Percentiles rank a stretch among this genome's conserved stretches.
phyloP scores from a whole-genome alignment of 116 monocot species.

The Cymodocea nodosa region DNA sequence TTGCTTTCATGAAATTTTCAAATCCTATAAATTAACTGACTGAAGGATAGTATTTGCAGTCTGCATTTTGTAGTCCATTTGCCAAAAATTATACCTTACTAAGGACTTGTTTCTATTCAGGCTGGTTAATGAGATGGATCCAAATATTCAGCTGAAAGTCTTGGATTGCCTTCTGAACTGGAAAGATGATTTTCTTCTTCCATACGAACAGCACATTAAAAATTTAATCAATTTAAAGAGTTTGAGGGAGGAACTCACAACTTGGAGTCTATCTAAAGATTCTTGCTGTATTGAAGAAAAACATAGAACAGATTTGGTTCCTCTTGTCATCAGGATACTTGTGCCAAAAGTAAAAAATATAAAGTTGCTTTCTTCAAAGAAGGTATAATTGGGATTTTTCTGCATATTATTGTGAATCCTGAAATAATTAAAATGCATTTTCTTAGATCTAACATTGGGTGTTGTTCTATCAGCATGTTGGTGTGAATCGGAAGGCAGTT shows the following conservation, averaged over 20 bases:
- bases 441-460: background rate
- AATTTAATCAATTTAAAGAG: conserved; percentile 44
- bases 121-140: conserved; percentile 72
- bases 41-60: too few relatives aligned
- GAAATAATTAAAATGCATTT: background rate
- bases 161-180: conserved; percentile 83
- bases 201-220: conserved; percentile 61
- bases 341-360: conserved; percentile 78
- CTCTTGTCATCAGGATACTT: conserved; percentile 58
- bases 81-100: too few relatives aligned
- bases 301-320: conserved; percentile 58
- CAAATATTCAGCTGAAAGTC: conserved; percentile 67
- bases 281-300: conserved; percentile 42
- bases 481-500: conserved; percentile 58
- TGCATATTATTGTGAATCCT: background rate
- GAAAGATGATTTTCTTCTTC: conserved; percentile 74
- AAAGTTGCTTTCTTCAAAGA: conserved; percentile 53
- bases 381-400: conserved; percentile 27
- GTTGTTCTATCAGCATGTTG: conserved; percentile 47
- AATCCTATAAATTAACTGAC: background rate
- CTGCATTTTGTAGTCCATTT: background rate
- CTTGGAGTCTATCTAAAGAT: conserved; percentile 73
- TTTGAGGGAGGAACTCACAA: conserved; percentile 71
- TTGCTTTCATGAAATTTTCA: background rate
- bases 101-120: conserved; percentile 16